Evolutionary conservation across 768 basidiomycete species (phyloP), one percentile per base, ranked within the genome.

Genomic region (Tremella yokohamensis): DNA sequence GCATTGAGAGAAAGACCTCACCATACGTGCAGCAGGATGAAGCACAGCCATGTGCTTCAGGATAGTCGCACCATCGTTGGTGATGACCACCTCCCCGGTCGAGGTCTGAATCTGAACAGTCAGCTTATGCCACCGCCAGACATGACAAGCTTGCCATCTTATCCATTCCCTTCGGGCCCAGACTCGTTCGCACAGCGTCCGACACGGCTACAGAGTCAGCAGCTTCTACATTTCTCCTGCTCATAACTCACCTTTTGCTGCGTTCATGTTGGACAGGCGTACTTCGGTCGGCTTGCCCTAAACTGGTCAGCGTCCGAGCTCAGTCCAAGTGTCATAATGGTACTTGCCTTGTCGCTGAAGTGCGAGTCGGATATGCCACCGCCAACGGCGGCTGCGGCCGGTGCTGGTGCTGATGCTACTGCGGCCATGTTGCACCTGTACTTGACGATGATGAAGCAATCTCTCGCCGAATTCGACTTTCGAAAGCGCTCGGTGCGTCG

Each of bases 1-100:
- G 39, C 34, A 49, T 3, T 24, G 3, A 11, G 52, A 16, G 18
- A 9, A 26, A 15, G 22, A 15, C 78, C 82, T 54, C 61, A 85
- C 94, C 96, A 99, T 99, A 79, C 94, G 90, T 25, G 96, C 96
- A 39, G 96, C 94, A 40, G 96, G 96, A 78, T 99, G 96, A 51
- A 98, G 78, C 18, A 94, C 96, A 68, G 94, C 91, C 66, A 97
- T 89, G 68, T 79, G 77, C 65, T 90, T 90, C 55, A 99, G 80
- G 65, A 99, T 99, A 11, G 96, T 99, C 7, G 96, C 96, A 18
- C 96, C 96, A 78, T 99, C 96, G 76, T 99, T 99, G 8, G 96
- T 98, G 66, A 99, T 89, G 68, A 98, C 88, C 16, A 94, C 90
- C 76, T 99, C 94, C 61, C 93, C 93, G 77, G 91, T 90, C 8